A percentile compares a stretch with the other conserved stretches of the same genome.
These are phyloP conservation scores for Lepidium didymum DNA, from an alignment of 345 rosid genomes.

Conservation along the genomic window DNA sequence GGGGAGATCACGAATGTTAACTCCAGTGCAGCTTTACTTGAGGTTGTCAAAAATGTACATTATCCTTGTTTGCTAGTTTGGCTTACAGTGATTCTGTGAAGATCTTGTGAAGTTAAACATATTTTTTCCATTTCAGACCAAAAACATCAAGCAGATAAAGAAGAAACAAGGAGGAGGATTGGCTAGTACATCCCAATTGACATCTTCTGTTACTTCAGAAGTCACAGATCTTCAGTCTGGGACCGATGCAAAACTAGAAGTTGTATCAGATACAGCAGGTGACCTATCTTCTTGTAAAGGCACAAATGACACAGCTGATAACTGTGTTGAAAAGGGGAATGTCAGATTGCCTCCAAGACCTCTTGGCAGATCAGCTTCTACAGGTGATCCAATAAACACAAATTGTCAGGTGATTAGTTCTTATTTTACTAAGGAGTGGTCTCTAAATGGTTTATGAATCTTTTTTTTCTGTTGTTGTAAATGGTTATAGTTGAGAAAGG, in stretches of 20 bases:
- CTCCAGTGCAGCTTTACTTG: constrained; percentile 39
- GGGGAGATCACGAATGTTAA: constrained; percentile 68
- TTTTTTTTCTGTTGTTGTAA: background rate
- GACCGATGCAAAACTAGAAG: constrained; percentile 6
- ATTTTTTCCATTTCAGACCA: constrained; percentile 37
- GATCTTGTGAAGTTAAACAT: constrained; percentile 1
- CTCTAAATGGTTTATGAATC: background rate
- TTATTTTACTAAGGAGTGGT: background rate
- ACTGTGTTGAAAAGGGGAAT: constrained; percentile 5
- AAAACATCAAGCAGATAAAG: constrained; percentile 41
- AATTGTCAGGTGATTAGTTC: background rate
- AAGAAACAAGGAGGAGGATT: constrained; percentile 21
- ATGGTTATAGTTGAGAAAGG: constrained; percentile 38
- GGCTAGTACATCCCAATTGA: constrained; percentile 32
- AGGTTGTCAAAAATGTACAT: constrained; percentile 32
- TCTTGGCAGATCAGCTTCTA: constrained; percentile 18
- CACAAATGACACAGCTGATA: constrained; percentile 10
- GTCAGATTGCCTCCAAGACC: constrained; percentile 27
- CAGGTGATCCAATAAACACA: constrained; percentile 19
- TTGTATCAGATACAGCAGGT: constrained; percentile 1
- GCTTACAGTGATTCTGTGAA: background rate
- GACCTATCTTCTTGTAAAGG: background rate
- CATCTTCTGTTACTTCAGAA: constrained; percentile 29
- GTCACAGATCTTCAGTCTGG: constrained; percentile 20
- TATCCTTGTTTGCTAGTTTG: background rate